phyloP scores from a whole-genome alignment of 129 eudicot species.

The Artemisia tridentata region DNA sequence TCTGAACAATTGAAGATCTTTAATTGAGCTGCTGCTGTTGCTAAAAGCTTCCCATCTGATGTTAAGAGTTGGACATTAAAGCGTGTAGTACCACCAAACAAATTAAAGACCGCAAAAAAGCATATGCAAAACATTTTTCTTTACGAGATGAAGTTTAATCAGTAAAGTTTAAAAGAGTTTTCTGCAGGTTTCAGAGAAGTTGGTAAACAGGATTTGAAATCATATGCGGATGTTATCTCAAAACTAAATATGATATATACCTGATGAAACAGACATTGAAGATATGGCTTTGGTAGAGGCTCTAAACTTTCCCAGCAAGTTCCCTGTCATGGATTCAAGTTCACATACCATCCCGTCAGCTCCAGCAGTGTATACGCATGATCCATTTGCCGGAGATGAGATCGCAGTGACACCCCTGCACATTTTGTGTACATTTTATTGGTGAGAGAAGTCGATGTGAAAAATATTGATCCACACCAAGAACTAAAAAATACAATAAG shows the following conservation, averaged over 20 bases:
- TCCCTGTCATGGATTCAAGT: constrained; percentile 74
- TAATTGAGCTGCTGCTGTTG: constrained; percentile 88
- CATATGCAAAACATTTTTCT: not conserved
- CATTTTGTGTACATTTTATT: constrained; percentile 12
- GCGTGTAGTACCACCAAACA: not conserved
- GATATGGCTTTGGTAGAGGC: constrained; percentile 80
- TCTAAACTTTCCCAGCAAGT: constrained; percentile 65
- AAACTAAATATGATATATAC: constrained; percentile 29
- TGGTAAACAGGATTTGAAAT: not conserved
- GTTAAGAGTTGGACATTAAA: constrained; percentile 7
- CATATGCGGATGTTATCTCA: not conserved
- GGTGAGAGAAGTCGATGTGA: no score
- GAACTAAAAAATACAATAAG: not conserved
- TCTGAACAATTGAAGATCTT: constrained; percentile 73
- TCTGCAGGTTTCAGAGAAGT: constrained; percentile 3
- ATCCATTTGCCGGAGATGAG: constrained; percentile 57
- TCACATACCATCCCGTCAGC: constrained; percentile 89
- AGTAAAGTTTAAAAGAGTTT: constrained; percentile 2
- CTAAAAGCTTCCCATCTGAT: constrained; percentile 76
- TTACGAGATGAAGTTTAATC: not conserved
- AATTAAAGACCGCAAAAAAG: not conserved
- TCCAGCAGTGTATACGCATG: constrained; percentile 77
- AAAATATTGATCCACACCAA: not conserved
- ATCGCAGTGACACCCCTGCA: constrained; percentile 87
- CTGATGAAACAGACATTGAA: constrained; percentile 75